Evolutionary conservation across 2,329 filamentous ascomycete genomes (phyloP), one percentile per base, ranked within the genome.

Genomic region (Chaetomiaceae sp.): DNA sequence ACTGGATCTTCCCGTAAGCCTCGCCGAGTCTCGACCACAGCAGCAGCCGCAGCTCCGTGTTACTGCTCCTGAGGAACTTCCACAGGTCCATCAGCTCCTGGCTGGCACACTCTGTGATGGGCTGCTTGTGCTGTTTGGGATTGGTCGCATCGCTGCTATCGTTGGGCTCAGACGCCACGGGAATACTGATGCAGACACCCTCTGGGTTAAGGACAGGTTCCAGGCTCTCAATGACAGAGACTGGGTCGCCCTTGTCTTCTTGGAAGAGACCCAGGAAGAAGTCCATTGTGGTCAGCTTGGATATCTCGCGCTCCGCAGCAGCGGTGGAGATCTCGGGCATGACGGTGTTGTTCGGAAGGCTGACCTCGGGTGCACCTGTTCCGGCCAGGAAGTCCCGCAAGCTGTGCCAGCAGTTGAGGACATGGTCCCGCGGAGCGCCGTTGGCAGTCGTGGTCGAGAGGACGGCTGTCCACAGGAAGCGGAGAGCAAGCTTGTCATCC

Each of bases 201-300:
- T 78, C 73, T 0, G 88, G 85, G 58, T 96, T 92, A 5, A 99
- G 75, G 9, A 99, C 88, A 4, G 94, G 94, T 65, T 99, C 94
- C 33, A 99, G 74, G 25, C 85, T 94, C 64, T 96, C 91, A 54
- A 99, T 96, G 19, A 96, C 83, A 5, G 85, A 80, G 12, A 92
- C 81, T 0, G 92, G 89, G 61, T 96, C 86, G 43, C 86, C 84
- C 54, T 85, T 81, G 53, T 94, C 87, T 34, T 91, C 85, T 55
- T 89, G 87, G 66, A 97, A 97, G 0, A 99, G 81, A 34, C 85
- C 89, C 47, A 91, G 78, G 69, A 99, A 97, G 68, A 97, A 97
- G 65, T 96, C 92, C 82, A 95, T 94, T 0, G 92, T 97, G 14
- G 89, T 96, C 31, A 97, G 78, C 63, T 91, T 91, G 12, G 89